These are phyloP conservation scores for Incumbomyces delicatus DNA, from an alignment of 2,329 filamentous ascomycete genomes.

Conservation along the genomic window DNA sequence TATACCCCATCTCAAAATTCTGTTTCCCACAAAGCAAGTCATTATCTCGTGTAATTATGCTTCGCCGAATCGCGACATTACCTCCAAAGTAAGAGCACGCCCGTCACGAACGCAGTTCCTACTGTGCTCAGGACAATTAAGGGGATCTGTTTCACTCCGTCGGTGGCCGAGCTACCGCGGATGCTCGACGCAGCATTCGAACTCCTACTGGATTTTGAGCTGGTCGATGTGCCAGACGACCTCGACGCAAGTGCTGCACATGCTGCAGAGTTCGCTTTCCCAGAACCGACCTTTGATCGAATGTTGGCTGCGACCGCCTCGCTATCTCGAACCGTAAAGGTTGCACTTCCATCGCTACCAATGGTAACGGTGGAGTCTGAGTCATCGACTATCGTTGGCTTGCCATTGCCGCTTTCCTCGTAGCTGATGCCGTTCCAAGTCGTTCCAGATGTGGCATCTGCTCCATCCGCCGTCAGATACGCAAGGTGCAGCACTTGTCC, in stretches of 20 bases:
- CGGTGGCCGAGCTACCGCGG: constrained; percentile 12
- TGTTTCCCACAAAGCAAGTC: background rate
- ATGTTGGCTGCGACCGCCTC: constrained; percentile 40
- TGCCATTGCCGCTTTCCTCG: constrained; percentile 34
- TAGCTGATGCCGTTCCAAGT: constrained; percentile 42
- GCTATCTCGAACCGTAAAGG: constrained; percentile 33
- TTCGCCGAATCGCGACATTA: background rate
- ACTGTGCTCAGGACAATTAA: constrained; percentile 15
- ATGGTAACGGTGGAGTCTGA: constrained; percentile 26
- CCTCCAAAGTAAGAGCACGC: constrained; percentile 11
- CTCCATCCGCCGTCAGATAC: constrained; percentile 38
- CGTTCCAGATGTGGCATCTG: constrained; percentile 33
- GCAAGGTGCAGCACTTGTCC: constrained; percentile 38
- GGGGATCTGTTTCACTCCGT: constrained; percentile 14
- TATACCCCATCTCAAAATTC: too few species aligned
- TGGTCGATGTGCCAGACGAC: constrained; percentile 8
- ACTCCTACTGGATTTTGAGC: background rate
- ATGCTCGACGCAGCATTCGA: constrained; percentile 11
- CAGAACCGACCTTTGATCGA: constrained; percentile 22
- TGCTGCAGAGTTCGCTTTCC: constrained; percentile 11
- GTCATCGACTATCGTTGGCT: constrained; percentile 27
- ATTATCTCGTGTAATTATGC: background rate
- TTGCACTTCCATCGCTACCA: constrained; percentile 26
- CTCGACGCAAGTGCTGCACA: constrained; percentile 14
- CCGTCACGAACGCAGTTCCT: constrained; percentile 10